These are phyloP conservation scores for Coemansia sp. DNA, from an alignment of 371 early-diverging fungal genomes.

Conservation along the genomic window DNA sequence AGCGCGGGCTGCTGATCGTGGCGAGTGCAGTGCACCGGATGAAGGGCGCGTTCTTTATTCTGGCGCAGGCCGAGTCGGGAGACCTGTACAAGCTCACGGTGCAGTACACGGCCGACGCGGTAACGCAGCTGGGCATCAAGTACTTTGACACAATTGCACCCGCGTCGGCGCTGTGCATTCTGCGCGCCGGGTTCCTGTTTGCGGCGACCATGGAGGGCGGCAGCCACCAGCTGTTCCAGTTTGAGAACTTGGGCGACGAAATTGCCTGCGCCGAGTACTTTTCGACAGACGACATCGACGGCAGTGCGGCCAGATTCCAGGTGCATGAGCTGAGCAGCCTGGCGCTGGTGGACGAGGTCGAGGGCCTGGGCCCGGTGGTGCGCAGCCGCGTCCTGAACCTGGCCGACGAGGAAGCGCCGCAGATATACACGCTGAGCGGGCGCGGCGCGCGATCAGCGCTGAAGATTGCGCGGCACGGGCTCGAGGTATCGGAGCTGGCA, in stretches of 20 bases:
- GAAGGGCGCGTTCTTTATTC: constrained; percentile 86
- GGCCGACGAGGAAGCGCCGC: constrained; percentile 89
- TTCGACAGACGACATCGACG: constrained; percentile 54
- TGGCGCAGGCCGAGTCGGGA: constrained; percentile 91
- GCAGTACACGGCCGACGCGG: constrained; percentile 69
- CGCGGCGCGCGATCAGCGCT: constrained; percentile 80
- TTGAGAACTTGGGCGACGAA: constrained; percentile 91
- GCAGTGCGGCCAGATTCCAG: constrained; percentile 62
- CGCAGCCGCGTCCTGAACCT: constrained; percentile 78
- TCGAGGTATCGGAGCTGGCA: constrained; percentile 89
- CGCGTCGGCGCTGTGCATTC: constrained; percentile 75
- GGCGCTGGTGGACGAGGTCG: constrained; percentile 84
- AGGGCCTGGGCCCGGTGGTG: constrained; percentile 79
- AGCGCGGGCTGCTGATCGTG: constrained; percentile 70
- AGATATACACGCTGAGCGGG: constrained; percentile 89
- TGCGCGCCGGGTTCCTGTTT: constrained; percentile 93
- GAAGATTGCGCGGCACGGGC: constrained; percentile 87
- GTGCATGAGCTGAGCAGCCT: constrained; percentile 84
- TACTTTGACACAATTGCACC: constrained; percentile 95
- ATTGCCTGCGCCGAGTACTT: constrained; percentile 78
- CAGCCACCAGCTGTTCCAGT: constrained; percentile 90
- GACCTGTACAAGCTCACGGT: constrained; percentile 94
- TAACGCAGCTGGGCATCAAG: constrained; percentile 72
- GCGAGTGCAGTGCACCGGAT: constrained; percentile 86
- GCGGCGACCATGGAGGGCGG: constrained; percentile 83